Evolutionary conservation across 2,329 filamentous ascomycete species (phyloP), one percentile per base, ranked within the genome.

Genomic region (Fusarium mundagurra): DNA sequence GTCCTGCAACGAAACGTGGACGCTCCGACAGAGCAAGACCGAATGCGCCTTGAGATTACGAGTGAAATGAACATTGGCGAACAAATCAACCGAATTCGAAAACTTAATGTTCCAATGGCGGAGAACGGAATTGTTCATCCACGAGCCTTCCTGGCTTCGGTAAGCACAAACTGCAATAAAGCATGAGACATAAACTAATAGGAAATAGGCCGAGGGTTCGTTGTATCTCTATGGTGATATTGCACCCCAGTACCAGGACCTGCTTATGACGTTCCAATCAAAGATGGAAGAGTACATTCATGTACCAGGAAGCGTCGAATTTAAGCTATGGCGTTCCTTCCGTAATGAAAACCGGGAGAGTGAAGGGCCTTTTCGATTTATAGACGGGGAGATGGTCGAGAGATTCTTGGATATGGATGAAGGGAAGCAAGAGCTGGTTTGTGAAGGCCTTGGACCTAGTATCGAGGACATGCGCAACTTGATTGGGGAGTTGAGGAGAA

Each of bases 311-410:
- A 85, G 91, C 54, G 89, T 97, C 55, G 87, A 91, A 1, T 98
- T 98, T 81, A 89, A 91, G 44, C 86, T 88, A 29, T 99, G 94
- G 85, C 90, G 96, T n/a, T 93, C 93, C 0, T 97, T 96, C 84
- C 91, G 91, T 69, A 97, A 91, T 61, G 86, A 90, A 31, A 90
- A 93, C 67, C 89, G 90, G 0, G 91, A 93, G 6, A 93, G 93
- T 0, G 91, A 93, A 1, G 94, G 92, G 44, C 96, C 96, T 0
- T 93, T 91, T 79, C 88, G 96, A 4, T 98, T 98, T 78, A 90
- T 99, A 18, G 96, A 99, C 79, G 96, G 96, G 1, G 96, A 98
- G 81, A 86, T 98, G 77, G 87, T 99, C 18, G 96, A 98, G 83
- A 84, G 90, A 59, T 98, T 98, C 80, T 82, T 98, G 74, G 92